Evolutionary conservation across 768 basidiomycete genomes (phyloP).

Genomic region (Tephrocybe sp.): DNA sequence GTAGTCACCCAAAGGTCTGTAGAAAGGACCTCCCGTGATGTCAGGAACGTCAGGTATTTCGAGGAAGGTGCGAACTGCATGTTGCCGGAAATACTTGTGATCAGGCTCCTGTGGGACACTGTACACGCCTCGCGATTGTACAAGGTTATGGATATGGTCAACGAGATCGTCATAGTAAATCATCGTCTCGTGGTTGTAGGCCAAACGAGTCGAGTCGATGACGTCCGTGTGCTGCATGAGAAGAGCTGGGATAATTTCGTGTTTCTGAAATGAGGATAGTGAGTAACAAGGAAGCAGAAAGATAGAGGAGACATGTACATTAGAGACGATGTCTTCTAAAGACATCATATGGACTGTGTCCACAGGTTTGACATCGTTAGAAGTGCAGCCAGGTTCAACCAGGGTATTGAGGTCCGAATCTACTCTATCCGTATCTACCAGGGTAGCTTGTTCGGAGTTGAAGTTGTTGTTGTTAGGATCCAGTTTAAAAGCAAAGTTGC

Average conservation of each 20-base stretch:
- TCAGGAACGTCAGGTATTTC: slow-evolving; percentile 7
- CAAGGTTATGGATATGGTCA: slow-evolving; percentile 5
- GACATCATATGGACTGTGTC: slow-evolving; percentile 10
- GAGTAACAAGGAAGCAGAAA: neutral
- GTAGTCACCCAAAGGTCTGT: slow-evolving; percentile 15
- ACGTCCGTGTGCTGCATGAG: slow-evolving; percentile 13
- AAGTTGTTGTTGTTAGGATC: neutral
- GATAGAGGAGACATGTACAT: neutral
- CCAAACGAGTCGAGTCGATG: slow-evolving; percentile 5
- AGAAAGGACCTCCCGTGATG: slow-evolving; percentile 11
- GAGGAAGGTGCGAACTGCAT: slow-evolving; percentile 18
- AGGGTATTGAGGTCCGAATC: slow-evolving; percentile 1
- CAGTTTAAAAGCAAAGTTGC: slow-evolving; percentile 4
- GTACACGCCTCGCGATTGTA: slow-evolving; percentile 8
- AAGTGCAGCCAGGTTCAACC: neutral
- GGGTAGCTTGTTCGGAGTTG: neutral
- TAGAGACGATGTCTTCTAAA: slow-evolving; percentile 8
- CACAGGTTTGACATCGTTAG: neutral
- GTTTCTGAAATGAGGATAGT: neutral
- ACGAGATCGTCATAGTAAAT: slow-evolving; percentile 16
- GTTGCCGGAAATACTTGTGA: slow-evolving; percentile 4
- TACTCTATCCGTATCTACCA: neutral
- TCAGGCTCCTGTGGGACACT: slow-evolving; percentile 3
- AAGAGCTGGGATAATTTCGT: slow-evolving; percentile 9
- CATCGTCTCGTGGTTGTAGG: slow-evolving; percentile 4